These are phyloP conservation scores for Apiotrichum gamsii DNA, from an alignment of 1,284 basidiomycete genomes.

Conservation along the genomic window DNA sequence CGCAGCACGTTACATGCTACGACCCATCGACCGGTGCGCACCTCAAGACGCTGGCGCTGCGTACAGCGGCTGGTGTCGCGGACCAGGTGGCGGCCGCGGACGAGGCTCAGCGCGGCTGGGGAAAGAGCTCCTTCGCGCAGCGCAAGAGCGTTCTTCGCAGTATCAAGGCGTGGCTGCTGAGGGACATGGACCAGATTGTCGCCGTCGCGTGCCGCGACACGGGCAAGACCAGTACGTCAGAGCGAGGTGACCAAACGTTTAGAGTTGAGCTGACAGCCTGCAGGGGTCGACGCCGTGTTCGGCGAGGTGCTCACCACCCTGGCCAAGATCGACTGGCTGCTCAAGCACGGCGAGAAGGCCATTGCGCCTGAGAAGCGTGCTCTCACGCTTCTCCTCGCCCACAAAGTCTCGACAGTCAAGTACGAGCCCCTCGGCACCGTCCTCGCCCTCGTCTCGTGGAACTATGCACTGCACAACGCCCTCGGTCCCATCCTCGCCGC, in stretches of 20 bases:
- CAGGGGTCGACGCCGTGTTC: constrained; percentile 80
- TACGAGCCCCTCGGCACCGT: constrained; percentile 94
- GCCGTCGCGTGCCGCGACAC: constrained; percentile 89
- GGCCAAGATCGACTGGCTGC: constrained; percentile 71
- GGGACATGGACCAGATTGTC: constrained; percentile 67
- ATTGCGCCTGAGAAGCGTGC: constrained; percentile 64
- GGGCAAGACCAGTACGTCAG: constrained; percentile 85
- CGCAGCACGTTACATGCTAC: constrained; percentile 77
- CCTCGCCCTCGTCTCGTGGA: constrained; percentile 83
- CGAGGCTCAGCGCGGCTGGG: constrained; percentile 66
- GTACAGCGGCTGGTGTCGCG: constrained; percentile 58
- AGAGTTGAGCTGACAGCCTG: neutral
- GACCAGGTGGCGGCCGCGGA: constrained; percentile 63
- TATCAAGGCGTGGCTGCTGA: constrained; percentile 81
- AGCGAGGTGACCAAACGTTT: too few relatives aligned
- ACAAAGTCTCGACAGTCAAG: constrained; percentile 69
- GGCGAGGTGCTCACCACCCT: constrained; percentile 85
- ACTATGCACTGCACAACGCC: constrained; percentile 72
- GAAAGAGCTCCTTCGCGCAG: constrained; percentile 64
- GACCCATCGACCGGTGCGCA: constrained; percentile 77
- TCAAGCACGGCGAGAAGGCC: constrained; percentile 70
- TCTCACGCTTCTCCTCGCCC: constrained; percentile 70
- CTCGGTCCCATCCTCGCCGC: constrained; percentile 87
- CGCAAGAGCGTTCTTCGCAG: constrained; percentile 74
- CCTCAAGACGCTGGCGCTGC: constrained; percentile 54